Conservation (phyloP, 257 asterid species). For the Primulina eburnea region DNA sequence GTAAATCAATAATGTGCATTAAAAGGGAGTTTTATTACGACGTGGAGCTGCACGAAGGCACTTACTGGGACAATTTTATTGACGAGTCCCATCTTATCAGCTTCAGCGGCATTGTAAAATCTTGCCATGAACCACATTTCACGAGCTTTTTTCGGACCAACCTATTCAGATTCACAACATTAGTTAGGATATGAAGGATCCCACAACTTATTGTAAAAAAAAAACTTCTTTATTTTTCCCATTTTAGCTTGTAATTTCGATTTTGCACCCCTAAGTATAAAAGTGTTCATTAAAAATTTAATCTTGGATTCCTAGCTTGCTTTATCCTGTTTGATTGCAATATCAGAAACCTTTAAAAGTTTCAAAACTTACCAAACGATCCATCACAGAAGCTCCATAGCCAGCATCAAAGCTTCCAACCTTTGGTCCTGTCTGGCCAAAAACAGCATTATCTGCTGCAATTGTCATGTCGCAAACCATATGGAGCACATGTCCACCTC, state of each 20-base stretch:
- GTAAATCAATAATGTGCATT: neutral
- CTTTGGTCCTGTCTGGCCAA: slow-evolving; percentile 99
- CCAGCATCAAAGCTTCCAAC: slow-evolving; percentile 99
- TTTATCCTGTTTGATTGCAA: too few relatives aligned
- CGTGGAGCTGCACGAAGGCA: neutral
- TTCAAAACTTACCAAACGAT: slow-evolving; percentile 50
- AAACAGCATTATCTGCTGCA: slow-evolving; percentile 91
- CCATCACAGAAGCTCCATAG: slow-evolving; percentile 40
- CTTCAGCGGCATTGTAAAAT: slow-evolving; percentile 77
- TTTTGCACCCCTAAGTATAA: too few relatives aligned
- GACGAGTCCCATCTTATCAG: slow-evolving; percentile 96
- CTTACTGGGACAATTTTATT: slow-evolving; percentile 89
- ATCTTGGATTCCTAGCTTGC: neutral
- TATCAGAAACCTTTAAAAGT: neutral
- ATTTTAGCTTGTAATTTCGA: too few relatives aligned
- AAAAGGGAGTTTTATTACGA: neutral
- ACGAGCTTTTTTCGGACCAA: slow-evolving; percentile 87
- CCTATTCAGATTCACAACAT: slow-evolving; percentile 27
- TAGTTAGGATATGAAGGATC: too few relatives aligned
- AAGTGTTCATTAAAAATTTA: too few relatives aligned
- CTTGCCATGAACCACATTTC: slow-evolving; percentile 92
- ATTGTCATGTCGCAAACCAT: slow-evolving; percentile 37
- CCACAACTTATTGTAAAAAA: too few relatives aligned
- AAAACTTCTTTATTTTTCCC: too few relatives aligned
- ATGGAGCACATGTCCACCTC: neutral